phyloP scores from a whole-genome alignment of 148 eudicot species.

The Limonium bicolor region DNA sequence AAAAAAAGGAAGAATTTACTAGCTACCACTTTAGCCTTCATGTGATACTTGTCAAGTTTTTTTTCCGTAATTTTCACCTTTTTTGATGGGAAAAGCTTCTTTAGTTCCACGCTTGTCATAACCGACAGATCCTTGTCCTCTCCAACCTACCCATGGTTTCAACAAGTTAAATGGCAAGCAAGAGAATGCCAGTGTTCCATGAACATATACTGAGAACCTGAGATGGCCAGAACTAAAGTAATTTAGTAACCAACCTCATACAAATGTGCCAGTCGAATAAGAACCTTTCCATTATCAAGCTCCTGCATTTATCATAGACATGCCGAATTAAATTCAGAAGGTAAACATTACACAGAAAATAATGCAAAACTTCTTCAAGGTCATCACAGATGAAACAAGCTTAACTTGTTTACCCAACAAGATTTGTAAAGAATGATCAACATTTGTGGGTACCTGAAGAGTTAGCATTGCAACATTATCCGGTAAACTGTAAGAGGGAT shows the following conservation, averaged over 20 bases:
- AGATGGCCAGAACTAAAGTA: not conserved
- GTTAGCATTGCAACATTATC: constrained; percentile 87
- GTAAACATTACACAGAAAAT: not conserved
- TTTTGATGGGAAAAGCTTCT: constrained; percentile 46
- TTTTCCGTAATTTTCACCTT: constrained; percentile 24
- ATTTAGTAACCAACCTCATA: constrained; percentile 44
- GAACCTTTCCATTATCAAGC: constrained; percentile 61
- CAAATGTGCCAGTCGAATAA: constrained; percentile 88
- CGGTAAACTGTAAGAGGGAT: constrained; percentile 66
- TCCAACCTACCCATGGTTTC: constrained; percentile 41
- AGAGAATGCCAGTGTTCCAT: not conserved
- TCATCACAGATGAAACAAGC: not conserved
- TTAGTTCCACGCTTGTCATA: constrained; percentile 57
- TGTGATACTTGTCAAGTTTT: too few relatives aligned
- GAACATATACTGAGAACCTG: not conserved
- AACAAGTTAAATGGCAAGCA: not conserved
- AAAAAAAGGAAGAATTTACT: not conserved
- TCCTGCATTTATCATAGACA: constrained; percentile 30
- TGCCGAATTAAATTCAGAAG: not conserved
- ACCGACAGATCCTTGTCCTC: constrained; percentile 88
- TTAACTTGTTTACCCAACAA: not conserved
- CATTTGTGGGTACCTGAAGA: constrained; percentile 77
- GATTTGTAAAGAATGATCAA: not conserved
- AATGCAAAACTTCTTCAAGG: not conserved
- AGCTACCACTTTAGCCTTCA: not conserved